Conservation (phyloP, 192 early-diverging fungal species). For the Linnemannia hyalina region DNA sequence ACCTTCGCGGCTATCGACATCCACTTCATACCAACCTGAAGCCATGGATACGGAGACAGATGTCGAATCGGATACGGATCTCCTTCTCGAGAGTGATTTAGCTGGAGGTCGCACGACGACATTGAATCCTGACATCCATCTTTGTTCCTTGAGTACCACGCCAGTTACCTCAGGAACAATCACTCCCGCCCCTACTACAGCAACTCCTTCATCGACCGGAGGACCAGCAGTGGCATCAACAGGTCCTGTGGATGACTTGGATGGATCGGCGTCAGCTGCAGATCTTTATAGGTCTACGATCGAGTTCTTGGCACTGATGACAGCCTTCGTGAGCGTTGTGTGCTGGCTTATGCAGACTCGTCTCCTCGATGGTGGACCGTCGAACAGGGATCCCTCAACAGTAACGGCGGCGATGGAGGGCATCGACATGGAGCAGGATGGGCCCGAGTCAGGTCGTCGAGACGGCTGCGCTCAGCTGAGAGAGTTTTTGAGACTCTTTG, state of each 20-base stretch:
- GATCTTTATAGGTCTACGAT: constrained; percentile 47
- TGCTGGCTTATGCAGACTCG: constrained; percentile 41
- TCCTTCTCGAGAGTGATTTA: neutral
- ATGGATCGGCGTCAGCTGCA: constrained; percentile 9
- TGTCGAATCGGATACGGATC: constrained; percentile 6
- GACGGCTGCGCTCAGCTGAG: neutral
- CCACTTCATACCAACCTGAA: constrained; percentile 5
- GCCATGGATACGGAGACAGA: constrained; percentile 5
- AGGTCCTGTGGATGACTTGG: constrained; percentile 2
- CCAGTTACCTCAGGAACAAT: neutral
- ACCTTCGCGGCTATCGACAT: constrained; percentile 30
- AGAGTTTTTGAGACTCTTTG: constrained; percentile 50
- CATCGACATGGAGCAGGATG: constrained; percentile 5
- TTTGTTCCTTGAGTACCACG: neutral
- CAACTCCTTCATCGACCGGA: neutral
- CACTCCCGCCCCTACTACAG: neutral
- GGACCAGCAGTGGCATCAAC: neutral
- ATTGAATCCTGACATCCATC: neutral
- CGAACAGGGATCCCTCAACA: neutral
- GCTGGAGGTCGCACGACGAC: neutral
- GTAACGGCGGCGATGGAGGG: neutral
- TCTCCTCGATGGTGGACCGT: neutral
- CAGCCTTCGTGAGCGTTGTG: constrained; percentile 64
- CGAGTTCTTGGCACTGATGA: constrained; percentile 57
- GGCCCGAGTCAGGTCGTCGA: neutral